These are phyloP conservation scores for Barbarea vulgaris DNA, from an alignment of 345 rosid species.

Conservation along the genomic window DNA sequence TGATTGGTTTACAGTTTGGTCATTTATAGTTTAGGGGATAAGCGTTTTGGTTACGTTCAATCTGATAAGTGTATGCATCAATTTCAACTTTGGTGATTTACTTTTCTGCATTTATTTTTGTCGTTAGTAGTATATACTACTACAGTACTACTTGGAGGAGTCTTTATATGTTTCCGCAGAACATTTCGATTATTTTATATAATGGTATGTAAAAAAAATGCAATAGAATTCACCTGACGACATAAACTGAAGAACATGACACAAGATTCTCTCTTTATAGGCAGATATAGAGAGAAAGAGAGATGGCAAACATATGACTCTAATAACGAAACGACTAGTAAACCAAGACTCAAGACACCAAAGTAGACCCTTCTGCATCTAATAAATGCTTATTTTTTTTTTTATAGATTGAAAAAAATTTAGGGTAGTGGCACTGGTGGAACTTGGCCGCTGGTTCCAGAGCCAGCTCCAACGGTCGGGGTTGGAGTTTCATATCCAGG, in stretches of 20 bases:
- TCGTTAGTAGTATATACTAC: not conserved
- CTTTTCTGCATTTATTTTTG: constrained; percentile 11
- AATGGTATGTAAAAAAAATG: constrained; percentile 9
- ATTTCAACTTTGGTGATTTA: not conserved
- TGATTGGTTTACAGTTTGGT: constrained; percentile 10
- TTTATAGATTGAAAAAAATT: constrained; percentile 21
- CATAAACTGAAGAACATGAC: constrained; percentile 25
- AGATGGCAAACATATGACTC: constrained; percentile 31
- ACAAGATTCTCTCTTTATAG: constrained; percentile 18
- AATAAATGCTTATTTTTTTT: constrained; percentile 37
- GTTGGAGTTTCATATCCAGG: constrained; percentile 66
- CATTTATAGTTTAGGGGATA: not conserved
- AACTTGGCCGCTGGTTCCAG: constrained; percentile 38
- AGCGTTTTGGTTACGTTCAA: not conserved
- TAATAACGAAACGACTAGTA: constrained; percentile 17
- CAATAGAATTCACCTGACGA: constrained; percentile 11
- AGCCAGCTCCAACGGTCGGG: constrained; percentile 41
- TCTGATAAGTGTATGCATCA: constrained; percentile 11
- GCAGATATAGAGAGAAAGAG: constrained; percentile 21
- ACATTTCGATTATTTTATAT: not conserved
- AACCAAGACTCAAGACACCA: constrained; percentile 15
- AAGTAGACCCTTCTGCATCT: constrained; percentile 33
- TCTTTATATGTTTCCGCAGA: not conserved
- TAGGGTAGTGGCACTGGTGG: constrained; percentile 50
- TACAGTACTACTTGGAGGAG: constrained; percentile 3